Percentiles rank a stretch among this genome's conserved stretches.
Evolutionary conservation across 2,329 filamentous ascomycete species (phyloP).

Genomic region (Teratosphaeria nubilosa): DNA sequence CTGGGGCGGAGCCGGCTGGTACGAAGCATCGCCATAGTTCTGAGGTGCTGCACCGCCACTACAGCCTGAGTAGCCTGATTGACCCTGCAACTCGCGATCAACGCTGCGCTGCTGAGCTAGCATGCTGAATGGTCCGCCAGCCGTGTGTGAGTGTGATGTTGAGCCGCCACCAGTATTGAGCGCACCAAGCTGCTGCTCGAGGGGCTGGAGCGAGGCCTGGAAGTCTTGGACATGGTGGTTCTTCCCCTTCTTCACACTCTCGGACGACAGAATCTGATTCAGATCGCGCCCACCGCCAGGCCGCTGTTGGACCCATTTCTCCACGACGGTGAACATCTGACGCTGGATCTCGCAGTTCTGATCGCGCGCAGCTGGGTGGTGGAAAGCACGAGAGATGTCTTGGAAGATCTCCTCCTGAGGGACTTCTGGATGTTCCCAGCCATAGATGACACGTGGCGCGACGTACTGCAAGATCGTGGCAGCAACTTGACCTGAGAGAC

Average conservation of each 20-base stretch:
- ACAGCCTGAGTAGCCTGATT: not conserved
- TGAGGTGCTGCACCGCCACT: conserved; percentile 1
- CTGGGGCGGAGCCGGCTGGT: conserved; percentile 13
- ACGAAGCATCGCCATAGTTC: conserved; percentile 11
- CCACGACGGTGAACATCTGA: conserved; percentile 80
- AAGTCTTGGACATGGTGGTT: conserved; percentile 51
- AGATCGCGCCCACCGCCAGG: conserved; percentile 57
- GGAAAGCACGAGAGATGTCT: conserved; percentile 74
- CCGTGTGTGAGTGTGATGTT: conserved; percentile 16
- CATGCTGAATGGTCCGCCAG: conserved; percentile 22
- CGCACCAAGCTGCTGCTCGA: conserved; percentile 9
- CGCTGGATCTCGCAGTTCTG: conserved; percentile 68
- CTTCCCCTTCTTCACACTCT: conserved; percentile 70
- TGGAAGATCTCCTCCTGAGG: conserved; percentile 73
- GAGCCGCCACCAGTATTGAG: conserved; percentile 8
- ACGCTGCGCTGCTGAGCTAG: conserved; percentile 8
- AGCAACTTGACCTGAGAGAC: conserved; percentile 32
- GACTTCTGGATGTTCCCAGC: conserved; percentile 81
- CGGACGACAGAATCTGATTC: conserved; percentile 66
- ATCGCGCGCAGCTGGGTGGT: conserved; percentile 77
- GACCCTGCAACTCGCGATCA: not conserved
- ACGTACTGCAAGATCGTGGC: conserved; percentile 66
- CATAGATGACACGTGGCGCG: conserved; percentile 78
- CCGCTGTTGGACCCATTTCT: conserved; percentile 65
- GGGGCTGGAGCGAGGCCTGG: conserved; percentile 13